Percentiles rank a stretch among this genome's conserved stretches.
These are phyloP conservation scores for Paecilomyces sp. DNA, from an alignment of 2,329 filamentous ascomycete genomes.

Conservation along the genomic window DNA sequence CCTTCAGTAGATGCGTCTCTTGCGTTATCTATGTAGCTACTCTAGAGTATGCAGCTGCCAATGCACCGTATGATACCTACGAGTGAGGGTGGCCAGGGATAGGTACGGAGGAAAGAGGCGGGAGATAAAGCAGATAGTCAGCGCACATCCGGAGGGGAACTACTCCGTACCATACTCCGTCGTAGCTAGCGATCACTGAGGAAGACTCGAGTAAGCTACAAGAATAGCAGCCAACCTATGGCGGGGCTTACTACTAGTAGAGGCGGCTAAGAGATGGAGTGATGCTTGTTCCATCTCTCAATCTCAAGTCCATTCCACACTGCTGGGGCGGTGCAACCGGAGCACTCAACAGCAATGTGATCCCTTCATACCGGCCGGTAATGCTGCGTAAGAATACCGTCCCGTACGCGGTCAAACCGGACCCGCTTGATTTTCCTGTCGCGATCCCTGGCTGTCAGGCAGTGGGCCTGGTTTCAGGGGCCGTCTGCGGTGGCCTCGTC, in stretches of 20 bases:
- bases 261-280: neutral
- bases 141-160: neutral
- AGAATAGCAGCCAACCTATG: neutral
- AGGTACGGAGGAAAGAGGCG: neutral
- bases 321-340: neutral
- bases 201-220: neutral
- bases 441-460: neutral
- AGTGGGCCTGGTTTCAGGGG: conserved; percentile 25
- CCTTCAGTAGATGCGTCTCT: neutral
- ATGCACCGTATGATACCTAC: neutral
- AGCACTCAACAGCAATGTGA: neutral
- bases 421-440: neutral
- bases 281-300: neutral
- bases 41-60: neutral
- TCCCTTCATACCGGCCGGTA: conserved; percentile 1
- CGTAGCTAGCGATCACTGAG: neutral
- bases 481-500: conserved; percentile 22
- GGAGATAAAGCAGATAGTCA: neutral
- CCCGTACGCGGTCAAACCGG: neutral
- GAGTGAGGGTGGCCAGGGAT: neutral
- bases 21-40: neutral
- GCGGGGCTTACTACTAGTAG: neutral
- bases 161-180: neutral
- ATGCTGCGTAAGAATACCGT: neutral
- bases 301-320: neutral